Percentiles rank a stretch among this genome's conserved stretches.
These are phyloP conservation scores for Rubroboletus satanas DNA, from an alignment of 768 basidiomycete species.

Conservation along the genomic window DNA sequence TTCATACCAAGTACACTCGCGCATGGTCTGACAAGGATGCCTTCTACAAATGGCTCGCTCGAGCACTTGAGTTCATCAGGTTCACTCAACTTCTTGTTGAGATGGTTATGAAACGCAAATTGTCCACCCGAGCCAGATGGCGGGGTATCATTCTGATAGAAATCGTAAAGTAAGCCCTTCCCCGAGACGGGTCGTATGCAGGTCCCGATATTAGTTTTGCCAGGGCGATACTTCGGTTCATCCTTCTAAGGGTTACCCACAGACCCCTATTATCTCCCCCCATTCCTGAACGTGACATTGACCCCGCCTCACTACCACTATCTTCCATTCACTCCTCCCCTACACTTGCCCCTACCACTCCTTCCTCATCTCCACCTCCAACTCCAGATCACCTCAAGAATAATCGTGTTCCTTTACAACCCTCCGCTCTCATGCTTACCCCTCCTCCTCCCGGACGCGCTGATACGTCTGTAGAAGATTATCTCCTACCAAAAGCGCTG, in stretches of 20 bases:
- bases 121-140: slow-evolving; percentile 65
- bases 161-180: slow-evolving; percentile 66
- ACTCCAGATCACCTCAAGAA: slow-evolving; percentile 82
- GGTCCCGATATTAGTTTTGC: slow-evolving; percentile 11
- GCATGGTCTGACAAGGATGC: slow-evolving; percentile 73
- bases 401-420: slow-evolving; percentile 64
- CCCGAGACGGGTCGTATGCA: neutral
- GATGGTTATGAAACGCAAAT: slow-evolving; percentile 78
- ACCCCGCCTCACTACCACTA: slow-evolving; percentile 62
- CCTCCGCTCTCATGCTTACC: slow-evolving; percentile 54
- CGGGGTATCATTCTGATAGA: slow-evolving; percentile 75
- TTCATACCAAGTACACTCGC: slow-evolving; percentile 86
- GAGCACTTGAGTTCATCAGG: slow-evolving; percentile 69
- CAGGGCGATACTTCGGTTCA: slow-evolving; percentile 72
- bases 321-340: slow-evolving; percentile 54
- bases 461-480: slow-evolving; percentile 68
- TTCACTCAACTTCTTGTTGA: slow-evolving; percentile 85
- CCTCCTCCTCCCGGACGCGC: slow-evolving; percentile 48
- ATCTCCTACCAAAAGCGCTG: slow-evolving; percentile 76
- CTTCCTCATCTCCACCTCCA: slow-evolving; percentile 49
- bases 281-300: slow-evolving; percentile 85
- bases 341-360: slow-evolving; percentile 56
- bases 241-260: slow-evolving; percentile 69
- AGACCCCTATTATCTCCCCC: slow-evolving; percentile 74
- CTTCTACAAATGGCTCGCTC: slow-evolving; percentile 75